Base-by-base conservation (phyloP, 805 yeast genomes). In the Blastobotrys chiropterorum region DNA sequence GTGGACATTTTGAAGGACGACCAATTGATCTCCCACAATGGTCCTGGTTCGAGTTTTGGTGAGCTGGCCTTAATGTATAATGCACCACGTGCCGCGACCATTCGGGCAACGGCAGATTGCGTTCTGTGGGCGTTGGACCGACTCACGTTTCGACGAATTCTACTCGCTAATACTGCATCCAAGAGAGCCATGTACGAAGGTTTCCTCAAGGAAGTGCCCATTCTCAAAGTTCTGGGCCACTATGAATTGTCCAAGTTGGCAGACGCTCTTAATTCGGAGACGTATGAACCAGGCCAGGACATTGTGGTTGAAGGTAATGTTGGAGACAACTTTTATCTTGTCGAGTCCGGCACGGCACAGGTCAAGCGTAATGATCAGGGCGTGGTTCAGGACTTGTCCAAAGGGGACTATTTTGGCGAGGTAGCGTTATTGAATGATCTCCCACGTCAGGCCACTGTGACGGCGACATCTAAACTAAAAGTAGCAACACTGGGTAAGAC, bases 21-120 rank as follows among this genome's bases (percentile, higher is more conserved):
- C 49, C 66, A 77, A 44, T 78, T 81, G 62, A 92, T 90, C 39
- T 83, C 80, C 64, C 74, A 85, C 1, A 78, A 87, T n/a, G 85
- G 87, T 7, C 82, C 88, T 40, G 97, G 98, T 4, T 81, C 95
- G 3, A 83, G 92, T 44, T 94, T 94, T 70, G 99, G 99, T 65
- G 99, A 94, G 70, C 78, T 94, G 63, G 99, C 99, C 2, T 77
- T 94, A 62, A 90, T 94, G 96, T 92, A 94, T 73, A 92, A 94
- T 68, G 83, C 97, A 16, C 97, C 97, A 56, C 83, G 99, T 71
- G 98, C 98, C 5, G 98, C 98, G 7, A 89, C 98, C 1, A 97
- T 87, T 1, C 62, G 77, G 22, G 90, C 96, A 7, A 68, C 74
- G 20, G 76, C 86, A 5, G 88, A 85, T 55, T 77, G 85, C 62